phyloP scores from a whole-genome alignment of 805 yeast genomes.

The Candida caryicola region DNA sequence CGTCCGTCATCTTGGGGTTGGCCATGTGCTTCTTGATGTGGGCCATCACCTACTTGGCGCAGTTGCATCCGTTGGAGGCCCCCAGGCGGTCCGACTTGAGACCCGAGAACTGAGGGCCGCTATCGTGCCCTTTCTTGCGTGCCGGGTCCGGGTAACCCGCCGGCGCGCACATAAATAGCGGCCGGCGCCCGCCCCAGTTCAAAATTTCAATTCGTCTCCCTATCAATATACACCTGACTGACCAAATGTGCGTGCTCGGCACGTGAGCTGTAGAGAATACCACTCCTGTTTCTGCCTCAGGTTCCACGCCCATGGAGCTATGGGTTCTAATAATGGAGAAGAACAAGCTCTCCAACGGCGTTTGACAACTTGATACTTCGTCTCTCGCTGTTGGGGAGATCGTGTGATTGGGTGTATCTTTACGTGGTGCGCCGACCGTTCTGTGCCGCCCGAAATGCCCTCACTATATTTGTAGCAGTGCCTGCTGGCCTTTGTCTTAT shows the following conservation, averaged over 20 bases:
- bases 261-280: constrained; percentile 3
- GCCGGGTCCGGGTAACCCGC: constrained; percentile 8
- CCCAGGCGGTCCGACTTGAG: constrained; percentile 89
- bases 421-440: too few relatives aligned
- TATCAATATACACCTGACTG: background rate
- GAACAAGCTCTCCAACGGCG: constrained; percentile 47
- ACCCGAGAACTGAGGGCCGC: constrained; percentile 51
- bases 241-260: background rate
- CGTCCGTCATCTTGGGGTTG: constrained; percentile 56
- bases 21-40: constrained; percentile 84
- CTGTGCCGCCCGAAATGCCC: too few relatives aligned
- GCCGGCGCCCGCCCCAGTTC: background rate
- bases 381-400: constrained; percentile 39
- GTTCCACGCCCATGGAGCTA: constrained; percentile 45
- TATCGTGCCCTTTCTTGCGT: constrained; percentile 1
- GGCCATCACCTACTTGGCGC: constrained; percentile 88
- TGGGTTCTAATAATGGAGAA: constrained; percentile 67
- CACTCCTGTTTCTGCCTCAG: constrained; percentile 68
- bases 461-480: too few relatives aligned
- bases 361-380: constrained; percentile 48
- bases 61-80: constrained; percentile 85
- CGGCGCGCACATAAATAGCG: constrained; percentile 1
- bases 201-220: background rate
- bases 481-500: too few relatives aligned
- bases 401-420: too few relatives aligned